A percentile compares a stretch with the other conserved stretches of the same genome.
These are phyloP conservation scores for Clonostachys solani DNA, from an alignment of 2,329 filamentous ascomycete genomes.

Conservation along the genomic window DNA sequence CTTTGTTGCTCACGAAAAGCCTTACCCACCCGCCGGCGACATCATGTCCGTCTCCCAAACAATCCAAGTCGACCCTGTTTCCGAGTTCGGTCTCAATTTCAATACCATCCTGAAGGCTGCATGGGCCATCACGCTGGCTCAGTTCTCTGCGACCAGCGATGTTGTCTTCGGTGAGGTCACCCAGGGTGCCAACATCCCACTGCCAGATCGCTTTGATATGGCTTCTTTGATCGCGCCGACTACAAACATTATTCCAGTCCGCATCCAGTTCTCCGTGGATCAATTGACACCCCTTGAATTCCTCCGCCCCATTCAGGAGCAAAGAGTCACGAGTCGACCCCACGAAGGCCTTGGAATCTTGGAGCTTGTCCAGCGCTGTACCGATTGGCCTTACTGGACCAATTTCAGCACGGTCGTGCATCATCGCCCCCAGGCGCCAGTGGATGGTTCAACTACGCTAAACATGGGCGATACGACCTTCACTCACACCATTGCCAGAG, in stretches of 20 bases:
- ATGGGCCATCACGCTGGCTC: slow-evolving; percentile 52
- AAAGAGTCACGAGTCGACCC: slow-evolving; percentile 40
- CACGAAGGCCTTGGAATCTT: slow-evolving; percentile 46
- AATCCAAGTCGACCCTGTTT: slow-evolving; percentile 32
- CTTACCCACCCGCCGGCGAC: slow-evolving; percentile 27
- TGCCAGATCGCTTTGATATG: slow-evolving; percentile 50
- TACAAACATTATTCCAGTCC: slow-evolving; percentile 42
- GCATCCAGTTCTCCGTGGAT: slow-evolving; percentile 37
- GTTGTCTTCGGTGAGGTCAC: slow-evolving; percentile 53
- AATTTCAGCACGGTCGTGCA: slow-evolving; percentile 51
- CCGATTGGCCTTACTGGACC: slow-evolving; percentile 48
- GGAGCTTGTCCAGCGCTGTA: slow-evolving; percentile 49
- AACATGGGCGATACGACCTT: slow-evolving; percentile 40
- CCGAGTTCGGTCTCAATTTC: slow-evolving; percentile 39
- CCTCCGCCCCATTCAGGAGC: slow-evolving; percentile 41
- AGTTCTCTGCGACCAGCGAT: slow-evolving; percentile 40
- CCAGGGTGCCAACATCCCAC: slow-evolving; percentile 37
- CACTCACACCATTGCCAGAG: slow-evolving; percentile 34
- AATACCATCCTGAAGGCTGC: slow-evolving; percentile 52
- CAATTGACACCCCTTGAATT: slow-evolving; percentile 42
- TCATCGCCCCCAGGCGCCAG: slow-evolving; percentile 27
- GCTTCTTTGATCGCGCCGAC: slow-evolving; percentile 40
- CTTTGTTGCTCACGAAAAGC: slow-evolving; percentile 35
- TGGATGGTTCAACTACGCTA: slow-evolving; percentile 32
- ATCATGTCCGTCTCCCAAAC: slow-evolving; percentile 33